Percentiles rank a stretch among this genome's conserved stretches.
Evolutionary conservation across 768 basidiomycete species (phyloP).

Genomic region (Lactarius sanguifluus): DNA sequence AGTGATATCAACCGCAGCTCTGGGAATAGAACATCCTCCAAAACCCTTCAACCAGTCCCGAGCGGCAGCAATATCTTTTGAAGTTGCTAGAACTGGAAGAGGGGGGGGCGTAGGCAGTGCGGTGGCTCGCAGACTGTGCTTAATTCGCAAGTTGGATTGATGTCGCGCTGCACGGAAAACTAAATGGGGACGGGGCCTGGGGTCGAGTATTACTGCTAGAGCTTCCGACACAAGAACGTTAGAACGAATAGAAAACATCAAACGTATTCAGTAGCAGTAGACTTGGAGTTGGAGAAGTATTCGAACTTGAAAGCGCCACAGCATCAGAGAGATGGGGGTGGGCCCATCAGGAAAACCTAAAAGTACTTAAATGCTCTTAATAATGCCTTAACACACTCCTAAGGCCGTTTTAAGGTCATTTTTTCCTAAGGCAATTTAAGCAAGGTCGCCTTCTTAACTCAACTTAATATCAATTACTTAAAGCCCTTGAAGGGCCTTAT

Average conservation of each 20-base stretch:
- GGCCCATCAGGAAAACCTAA: too few species aligned
- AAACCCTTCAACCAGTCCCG: slow-evolving; percentile 27
- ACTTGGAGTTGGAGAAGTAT: neutral
- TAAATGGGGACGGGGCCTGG: neutral
- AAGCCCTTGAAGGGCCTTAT: too few species aligned
- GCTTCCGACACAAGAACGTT: neutral
- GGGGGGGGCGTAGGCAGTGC: slow-evolving; percentile 27
- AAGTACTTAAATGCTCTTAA: too few species aligned
- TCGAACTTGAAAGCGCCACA: neutral
- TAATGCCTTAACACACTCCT: too few species aligned
- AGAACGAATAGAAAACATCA: slow-evolving; percentile 7
- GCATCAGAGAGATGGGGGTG: neutral
- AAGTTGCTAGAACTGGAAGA: slow-evolving; percentile 22
- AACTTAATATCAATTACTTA: too few species aligned
- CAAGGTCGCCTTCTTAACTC: too few species aligned
- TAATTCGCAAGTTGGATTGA: slow-evolving; percentile 13
- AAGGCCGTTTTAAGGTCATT: too few species aligned
- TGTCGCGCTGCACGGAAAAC: slow-evolving; percentile 4
- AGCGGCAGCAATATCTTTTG: slow-evolving; percentile 22
- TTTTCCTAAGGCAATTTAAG: too few species aligned
- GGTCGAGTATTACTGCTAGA: neutral
- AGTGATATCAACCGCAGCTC: slow-evolving; percentile 54
- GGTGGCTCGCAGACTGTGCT: slow-evolving; percentile 3
- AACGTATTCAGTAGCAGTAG: neutral
- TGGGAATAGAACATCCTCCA: slow-evolving; percentile 43